Conservation (phyloP, 2,329 filamentous ascomycete genomes). For the Nemania abortiva region DNA sequence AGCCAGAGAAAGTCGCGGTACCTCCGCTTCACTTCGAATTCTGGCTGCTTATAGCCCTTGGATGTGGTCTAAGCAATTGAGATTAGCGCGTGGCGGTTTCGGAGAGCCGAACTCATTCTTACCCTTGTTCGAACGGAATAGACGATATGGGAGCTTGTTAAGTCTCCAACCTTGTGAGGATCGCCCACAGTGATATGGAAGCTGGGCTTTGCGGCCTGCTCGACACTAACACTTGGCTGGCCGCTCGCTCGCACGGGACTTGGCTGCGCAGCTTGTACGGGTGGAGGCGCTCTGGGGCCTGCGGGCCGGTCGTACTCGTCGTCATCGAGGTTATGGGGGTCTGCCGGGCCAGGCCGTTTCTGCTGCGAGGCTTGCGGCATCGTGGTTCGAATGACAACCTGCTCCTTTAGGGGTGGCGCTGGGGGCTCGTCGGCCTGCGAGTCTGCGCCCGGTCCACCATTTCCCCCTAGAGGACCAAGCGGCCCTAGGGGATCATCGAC, state of each 20-base stretch:
- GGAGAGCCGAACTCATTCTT: conserved; percentile 39
- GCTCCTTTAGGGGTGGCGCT: conserved; percentile 76
- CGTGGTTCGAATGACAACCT: conserved; percentile 70
- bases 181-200: conserved; percentile 95
- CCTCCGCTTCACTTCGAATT: conserved; percentile 92
- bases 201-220: conserved; percentile 91
- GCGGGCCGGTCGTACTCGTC: conserved; percentile 68
- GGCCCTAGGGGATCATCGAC: conserved; percentile 83
- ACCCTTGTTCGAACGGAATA: conserved; percentile 96
- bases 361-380: conserved; percentile 61
- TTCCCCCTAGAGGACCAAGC: conserved; percentile 74
- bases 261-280: conserved; percentile 69
- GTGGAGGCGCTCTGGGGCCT: conserved; percentile 74
- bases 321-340: conserved; percentile 76
- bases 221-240: conserved; percentile 86
- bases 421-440: conserved; percentile 66
- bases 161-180: conserved; percentile 95
- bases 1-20: conserved; percentile 99
- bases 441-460: conserved; percentile 52
- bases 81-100: conserved; percentile 20
- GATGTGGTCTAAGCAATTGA: conserved; percentile 78
- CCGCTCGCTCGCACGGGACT: conserved; percentile 64
- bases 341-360: conserved; percentile 60
- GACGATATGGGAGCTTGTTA: conserved; percentile 97
- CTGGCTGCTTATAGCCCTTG: conserved; percentile 91